Conservation (phyloP, 2,329 filamentous ascomycete species). For the Simplicillium sp. region DNA sequence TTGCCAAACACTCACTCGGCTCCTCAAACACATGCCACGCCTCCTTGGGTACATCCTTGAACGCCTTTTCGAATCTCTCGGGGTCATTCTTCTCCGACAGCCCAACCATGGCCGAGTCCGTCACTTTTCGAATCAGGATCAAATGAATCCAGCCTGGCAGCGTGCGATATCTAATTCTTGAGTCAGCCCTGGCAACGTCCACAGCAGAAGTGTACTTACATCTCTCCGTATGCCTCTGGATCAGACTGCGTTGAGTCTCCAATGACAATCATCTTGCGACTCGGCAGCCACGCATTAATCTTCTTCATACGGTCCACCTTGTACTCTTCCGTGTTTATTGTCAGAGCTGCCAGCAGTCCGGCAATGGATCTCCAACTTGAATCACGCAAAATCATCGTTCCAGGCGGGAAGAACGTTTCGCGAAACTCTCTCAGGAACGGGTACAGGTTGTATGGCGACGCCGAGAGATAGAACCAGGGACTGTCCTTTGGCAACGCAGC, state of each 20-base stretch:
- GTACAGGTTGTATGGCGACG: conserved; percentile 91
- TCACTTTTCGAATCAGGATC: conserved; percentile 80
- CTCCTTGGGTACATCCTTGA: conserved; percentile 59
- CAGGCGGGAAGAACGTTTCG: conserved; percentile 59
- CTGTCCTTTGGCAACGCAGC: conserved; percentile 44
- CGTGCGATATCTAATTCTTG: conserved; percentile 44
- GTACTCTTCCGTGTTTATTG: conserved; percentile 73
- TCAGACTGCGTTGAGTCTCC: conserved; percentile 90
- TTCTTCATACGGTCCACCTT: conserved; percentile 74
- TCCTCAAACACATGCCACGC: conserved; percentile 79
- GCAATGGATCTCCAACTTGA: conserved; percentile 77
- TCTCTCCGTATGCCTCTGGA: conserved; percentile 79
- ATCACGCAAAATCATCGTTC: conserved; percentile 77
- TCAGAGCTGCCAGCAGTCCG: conserved; percentile 70
- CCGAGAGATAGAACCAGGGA: conserved; percentile 87
- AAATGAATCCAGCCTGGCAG: conserved; percentile 69
- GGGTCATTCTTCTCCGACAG: conserved; percentile 67
- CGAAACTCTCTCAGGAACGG: conserved; percentile 74
- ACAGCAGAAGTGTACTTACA: conserved; percentile 35
- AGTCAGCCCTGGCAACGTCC: not conserved
- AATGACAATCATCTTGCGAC: conserved; percentile 70
- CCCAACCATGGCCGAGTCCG: conserved; percentile 57
- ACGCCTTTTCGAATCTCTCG: conserved; percentile 73
- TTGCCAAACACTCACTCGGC: conserved; percentile 49
- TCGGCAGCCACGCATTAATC: conserved; percentile 70